Percentiles rank a stretch among this genome's conserved stretches.
Conservation (phyloP, 1,284 basidiomycete species). For the Anthracocystis setariae region DNA sequence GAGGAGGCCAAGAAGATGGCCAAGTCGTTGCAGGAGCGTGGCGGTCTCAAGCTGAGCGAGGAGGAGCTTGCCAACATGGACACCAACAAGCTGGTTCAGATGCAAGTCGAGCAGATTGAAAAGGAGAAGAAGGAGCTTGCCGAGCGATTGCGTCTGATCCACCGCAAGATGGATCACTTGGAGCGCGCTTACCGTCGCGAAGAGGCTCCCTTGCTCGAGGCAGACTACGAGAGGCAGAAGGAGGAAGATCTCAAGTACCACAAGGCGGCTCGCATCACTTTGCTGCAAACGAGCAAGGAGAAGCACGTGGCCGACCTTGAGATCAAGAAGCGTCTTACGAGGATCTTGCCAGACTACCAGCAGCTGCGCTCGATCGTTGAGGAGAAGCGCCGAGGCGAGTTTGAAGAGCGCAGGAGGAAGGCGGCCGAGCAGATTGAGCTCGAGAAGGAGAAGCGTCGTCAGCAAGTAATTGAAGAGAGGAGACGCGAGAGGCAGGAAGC, state of each 20-base stretch:
- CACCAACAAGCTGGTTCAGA: constrained; percentile 85
- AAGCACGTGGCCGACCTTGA: constrained; percentile 79
- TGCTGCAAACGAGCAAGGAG: constrained; percentile 73
- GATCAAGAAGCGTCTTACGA: constrained; percentile 79
- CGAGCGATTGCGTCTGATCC: constrained; percentile 82
- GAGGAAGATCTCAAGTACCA: constrained; percentile 78
- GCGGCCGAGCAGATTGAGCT: constrained; percentile 81
- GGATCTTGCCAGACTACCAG: constrained; percentile 81
- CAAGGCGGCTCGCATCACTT: constrained; percentile 69
- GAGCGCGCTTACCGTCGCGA: constrained; percentile 96
- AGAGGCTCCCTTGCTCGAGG: constrained; percentile 83
- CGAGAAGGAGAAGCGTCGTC: constrained; percentile 80
- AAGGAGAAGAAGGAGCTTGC: constrained; percentile 93
- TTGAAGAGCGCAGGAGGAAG: constrained; percentile 74
- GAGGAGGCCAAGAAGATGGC: constrained; percentile 92
- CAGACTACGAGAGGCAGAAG: constrained; percentile 87
- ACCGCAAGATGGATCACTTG: constrained; percentile 92
- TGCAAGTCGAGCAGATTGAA: constrained; percentile 81
- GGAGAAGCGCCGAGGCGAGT: constrained; percentile 78
- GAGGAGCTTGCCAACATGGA: constrained; percentile 82
- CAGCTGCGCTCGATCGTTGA: constrained; percentile 75
- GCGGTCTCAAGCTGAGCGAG: constrained; percentile 84
- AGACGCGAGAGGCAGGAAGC: constrained; percentile 49
- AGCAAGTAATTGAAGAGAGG: constrained; percentile 48
- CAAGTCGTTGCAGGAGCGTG: constrained; percentile 83